Base-by-base conservation (phyloP, 2,329 filamentous ascomycete species). In the Trematosphaeria pertusa region DNA sequence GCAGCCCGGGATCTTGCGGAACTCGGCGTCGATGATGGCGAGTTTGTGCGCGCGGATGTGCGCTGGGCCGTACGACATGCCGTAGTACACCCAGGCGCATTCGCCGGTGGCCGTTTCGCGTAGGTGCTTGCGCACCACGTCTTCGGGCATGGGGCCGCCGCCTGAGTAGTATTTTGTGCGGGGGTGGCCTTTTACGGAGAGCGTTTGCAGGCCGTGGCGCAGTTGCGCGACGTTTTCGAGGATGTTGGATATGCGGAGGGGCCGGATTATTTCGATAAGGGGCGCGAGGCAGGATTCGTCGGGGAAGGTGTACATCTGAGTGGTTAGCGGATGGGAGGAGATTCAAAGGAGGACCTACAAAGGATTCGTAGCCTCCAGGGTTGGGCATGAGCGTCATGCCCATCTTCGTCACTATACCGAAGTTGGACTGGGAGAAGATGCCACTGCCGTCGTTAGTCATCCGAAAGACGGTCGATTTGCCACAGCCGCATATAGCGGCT, bases 201-300 rank as follows among this genome's bases (percentile, higher is more conserved):
- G 42, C 1, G 53, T 59, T 41, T 61, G 58, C 14, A 59, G 36
- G 14, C 50, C 52, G 34, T 61, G 58, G 8, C 58, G 53, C 3
- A 61, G 40, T 21, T 59, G 55, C 8, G 58, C 53, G n/a, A 61
- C 55, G 20, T 61, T 61, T 28, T 59, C 55, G 17, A 61, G 45
- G 20, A 61, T 58, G 19, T 52, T 59, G 33, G 48, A 46, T 15
- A 59, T 57, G 28, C 55, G 53, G 3, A 79, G 70, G 2, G 76
- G 76, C 0, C 78, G 71, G 49, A 80, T 78, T 31, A 80, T 77
- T 36, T 81, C 77, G 39, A 80, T 71, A 11, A 78, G 65, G 28
- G 76, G 69, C 9, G 73, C 67, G 4, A 82, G 69, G 45, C 81
- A 75, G 15, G 78, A 74, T 32, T 81, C 78, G 19, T 70, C 72